These are phyloP conservation scores for Colletotrichum simmondsii DNA, from an alignment of 2,329 filamentous ascomycete genomes.

Conservation along the genomic window DNA sequence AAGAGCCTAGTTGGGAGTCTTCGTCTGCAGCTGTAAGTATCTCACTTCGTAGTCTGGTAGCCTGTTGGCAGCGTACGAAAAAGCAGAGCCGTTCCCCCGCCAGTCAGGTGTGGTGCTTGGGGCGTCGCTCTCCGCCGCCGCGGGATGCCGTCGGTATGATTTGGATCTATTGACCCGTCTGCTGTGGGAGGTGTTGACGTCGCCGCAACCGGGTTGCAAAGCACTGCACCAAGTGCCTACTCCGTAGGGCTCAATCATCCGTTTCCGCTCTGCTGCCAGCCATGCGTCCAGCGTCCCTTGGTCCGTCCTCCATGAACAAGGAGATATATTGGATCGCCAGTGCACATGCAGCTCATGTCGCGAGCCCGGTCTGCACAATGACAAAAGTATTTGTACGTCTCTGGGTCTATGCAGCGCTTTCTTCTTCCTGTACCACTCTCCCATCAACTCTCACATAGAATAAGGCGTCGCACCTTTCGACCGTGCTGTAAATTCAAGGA, in stretches of 20 bases:
- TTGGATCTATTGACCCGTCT: slow-evolving; percentile 9
- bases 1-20: background rate
- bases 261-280: slow-evolving; percentile 15
- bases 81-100: slow-evolving; percentile 12
- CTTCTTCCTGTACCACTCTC: slow-evolving; percentile 6
- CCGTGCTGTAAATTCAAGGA: background rate
- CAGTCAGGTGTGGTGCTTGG: slow-evolving; percentile 15
- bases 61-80: background rate
- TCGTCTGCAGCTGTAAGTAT: background rate
- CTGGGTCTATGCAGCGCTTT: slow-evolving; percentile 3
- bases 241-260: background rate
- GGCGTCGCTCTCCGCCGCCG: slow-evolving; percentile 18
- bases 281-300: background rate
- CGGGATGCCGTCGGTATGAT: slow-evolving; percentile 11
- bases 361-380: background rate
- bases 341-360: background rate
- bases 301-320: background rate
- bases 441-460: slow-evolving; percentile 5
- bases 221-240: background rate
- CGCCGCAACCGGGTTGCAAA: slow-evolving; percentile 23
- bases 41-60: background rate
- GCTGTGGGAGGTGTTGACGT: background rate
- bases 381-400: background rate
- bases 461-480: background rate
- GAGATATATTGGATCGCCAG: slow-evolving; percentile 3